Conservation (phyloP, 1,139 yeast species). For the Geotrichum restrictum region DNA sequence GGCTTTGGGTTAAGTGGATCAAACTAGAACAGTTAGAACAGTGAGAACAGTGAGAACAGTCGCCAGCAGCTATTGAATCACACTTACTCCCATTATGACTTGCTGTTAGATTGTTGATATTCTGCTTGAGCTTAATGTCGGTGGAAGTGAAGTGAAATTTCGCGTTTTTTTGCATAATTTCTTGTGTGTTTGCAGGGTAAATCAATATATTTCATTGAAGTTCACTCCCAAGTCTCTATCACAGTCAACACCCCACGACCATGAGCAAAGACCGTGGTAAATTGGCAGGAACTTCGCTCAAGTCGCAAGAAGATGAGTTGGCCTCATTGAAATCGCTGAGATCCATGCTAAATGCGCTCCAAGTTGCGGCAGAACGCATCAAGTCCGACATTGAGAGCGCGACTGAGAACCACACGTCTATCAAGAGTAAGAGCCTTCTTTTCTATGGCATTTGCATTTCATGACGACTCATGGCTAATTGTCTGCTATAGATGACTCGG, state of each 20-base stretch:
- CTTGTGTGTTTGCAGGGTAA: slow-evolving; percentile 7
- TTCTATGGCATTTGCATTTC: neutral
- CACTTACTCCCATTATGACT: slow-evolving; percentile 15
- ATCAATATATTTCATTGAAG: neutral
- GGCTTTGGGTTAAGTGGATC: slow-evolving; percentile 90
- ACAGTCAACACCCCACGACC: too few species aligned
- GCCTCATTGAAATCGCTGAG: slow-evolving; percentile 17
- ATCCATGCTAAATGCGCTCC: slow-evolving; percentile 29
- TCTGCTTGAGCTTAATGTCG: neutral
- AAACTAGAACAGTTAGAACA: slow-evolving; percentile 41
- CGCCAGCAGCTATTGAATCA: neutral
- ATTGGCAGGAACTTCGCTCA: neutral
- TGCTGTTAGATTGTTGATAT: neutral
- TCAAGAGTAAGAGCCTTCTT: slow-evolving; percentile 22
- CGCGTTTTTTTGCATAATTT: neutral
- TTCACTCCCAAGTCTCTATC: too few species aligned
- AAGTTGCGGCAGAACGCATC: slow-evolving; percentile 28
- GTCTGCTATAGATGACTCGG: slow-evolving; percentile 6
- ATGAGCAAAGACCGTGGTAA: slow-evolving; percentile 10
- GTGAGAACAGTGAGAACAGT: neutral
- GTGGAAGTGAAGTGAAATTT: slow-evolving; percentile 13
- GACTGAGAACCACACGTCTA: slow-evolving; percentile 25
- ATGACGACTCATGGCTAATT: neutral
- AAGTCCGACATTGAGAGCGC: slow-evolving; percentile 30
- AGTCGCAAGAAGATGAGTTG: slow-evolving; percentile 13